phyloP scores from a whole-genome alignment of 2,329 filamentous ascomycete genomes.

The Pseudofabraea citricarpa region DNA sequence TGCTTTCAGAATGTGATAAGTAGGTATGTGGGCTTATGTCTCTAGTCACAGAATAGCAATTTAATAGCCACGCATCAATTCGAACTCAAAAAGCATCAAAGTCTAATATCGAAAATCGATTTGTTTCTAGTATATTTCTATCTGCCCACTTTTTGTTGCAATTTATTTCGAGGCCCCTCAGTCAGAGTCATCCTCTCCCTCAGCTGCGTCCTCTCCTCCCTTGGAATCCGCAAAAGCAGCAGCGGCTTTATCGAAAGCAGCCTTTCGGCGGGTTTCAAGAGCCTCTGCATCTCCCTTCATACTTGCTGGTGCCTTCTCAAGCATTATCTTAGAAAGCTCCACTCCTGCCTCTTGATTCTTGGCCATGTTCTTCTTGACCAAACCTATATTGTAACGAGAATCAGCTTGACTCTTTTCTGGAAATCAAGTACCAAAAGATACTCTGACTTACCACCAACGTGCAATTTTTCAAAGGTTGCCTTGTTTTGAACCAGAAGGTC shows the following conservation, averaged over 20 bases:
- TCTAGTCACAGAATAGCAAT: too few relatives aligned
- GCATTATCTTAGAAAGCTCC: constrained; percentile 5
- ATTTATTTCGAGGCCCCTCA: constrained; percentile 6
- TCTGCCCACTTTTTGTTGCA: too few relatives aligned
- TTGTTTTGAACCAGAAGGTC: constrained; percentile 16
- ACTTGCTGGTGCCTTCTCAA: constrained; percentile 15
- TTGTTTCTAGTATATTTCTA: too few relatives aligned
- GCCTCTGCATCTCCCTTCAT: constrained; percentile 13
- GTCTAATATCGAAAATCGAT: too few relatives aligned
- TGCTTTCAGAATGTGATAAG: too few relatives aligned
- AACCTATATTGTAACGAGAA: background rate
- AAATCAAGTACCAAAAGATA: too few relatives aligned
- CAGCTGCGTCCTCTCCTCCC: constrained; percentile 19
- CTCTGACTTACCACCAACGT: constrained; percentile 9
- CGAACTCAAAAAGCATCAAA: too few relatives aligned
- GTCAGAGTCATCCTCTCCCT: constrained; percentile 23
- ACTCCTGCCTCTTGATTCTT: background rate
- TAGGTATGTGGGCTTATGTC: too few relatives aligned
- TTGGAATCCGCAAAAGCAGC: constrained; percentile 14
- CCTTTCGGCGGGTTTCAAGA: constrained; percentile 14
- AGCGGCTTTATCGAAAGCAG: constrained; percentile 15
- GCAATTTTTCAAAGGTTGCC: constrained; percentile 10
- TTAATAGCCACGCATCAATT: too few relatives aligned
- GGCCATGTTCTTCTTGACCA: constrained; percentile 19
- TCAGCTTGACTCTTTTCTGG: background rate